Evolutionary conservation across 192 early-diverging fungal genomes (phyloP), one percentile per base, ranked within the genome.

Genomic region (Coemansia furcata): DNA sequence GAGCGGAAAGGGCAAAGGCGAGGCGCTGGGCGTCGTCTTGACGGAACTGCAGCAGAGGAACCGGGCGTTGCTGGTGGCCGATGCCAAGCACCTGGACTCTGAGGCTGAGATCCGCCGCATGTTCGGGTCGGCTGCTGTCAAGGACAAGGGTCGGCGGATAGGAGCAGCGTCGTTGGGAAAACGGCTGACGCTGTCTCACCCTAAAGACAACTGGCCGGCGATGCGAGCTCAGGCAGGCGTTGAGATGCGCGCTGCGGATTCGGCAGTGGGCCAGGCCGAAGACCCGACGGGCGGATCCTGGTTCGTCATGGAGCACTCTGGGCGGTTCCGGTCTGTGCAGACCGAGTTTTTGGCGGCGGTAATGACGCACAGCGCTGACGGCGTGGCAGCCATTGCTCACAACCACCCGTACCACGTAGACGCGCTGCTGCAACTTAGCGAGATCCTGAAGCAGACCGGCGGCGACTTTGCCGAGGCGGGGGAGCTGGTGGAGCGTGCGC

Each of bases 321-420:
- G 83, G 35, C 73, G 80, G 50, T 98, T 96, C 73, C 88, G 90
- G 65, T 70, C 86, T 50, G 78, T 91, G 14, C 93, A 98, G 71
- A 60, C 85, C 23, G 86, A 87, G 62, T 98, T 95, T 74, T 61
- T 92, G 26, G 69, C 84, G 5, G 90, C 89, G 15, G 87, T 96
- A 15, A 84, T 84, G 39, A 88, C 90, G 3, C 82, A 90, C 64
- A 89, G 93, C 73, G 90, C 94, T 0, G 85, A 91, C 35, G 86
- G 86, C 7, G 84, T 97, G 26, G 78, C 88, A 26, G 68, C 82
- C 5, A 76, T 96, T 3, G 77, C 89, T 19, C 83, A 87, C 40
- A 83, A 89, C 19, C 84, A 94, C 83, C 96, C 95, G 6, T 98
- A 92, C 69, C 96, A 98, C 72, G 86, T 98, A 38, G 92, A 95